These are phyloP conservation scores for Globisporangium viniferum DNA, from an alignment of 352 stramenopile genomes.

Conservation along the genomic window DNA sequence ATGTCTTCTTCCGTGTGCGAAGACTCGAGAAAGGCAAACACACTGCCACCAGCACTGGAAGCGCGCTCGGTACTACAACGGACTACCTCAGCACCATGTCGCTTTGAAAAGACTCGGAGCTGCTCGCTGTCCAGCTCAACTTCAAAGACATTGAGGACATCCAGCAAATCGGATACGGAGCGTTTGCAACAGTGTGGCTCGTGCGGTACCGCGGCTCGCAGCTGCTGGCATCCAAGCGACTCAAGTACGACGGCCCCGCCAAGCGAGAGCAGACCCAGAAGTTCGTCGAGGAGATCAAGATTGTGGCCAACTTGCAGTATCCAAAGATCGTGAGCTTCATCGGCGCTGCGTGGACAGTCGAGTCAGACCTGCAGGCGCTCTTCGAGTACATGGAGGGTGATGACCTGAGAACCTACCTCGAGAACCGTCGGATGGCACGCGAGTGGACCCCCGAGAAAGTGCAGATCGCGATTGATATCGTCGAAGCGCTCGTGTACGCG, in stretches of 20 bases:
- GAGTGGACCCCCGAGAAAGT: constrained; percentile 47
- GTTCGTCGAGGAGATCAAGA: constrained; percentile 59
- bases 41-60: neutral
- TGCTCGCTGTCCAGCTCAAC: constrained; percentile 39
- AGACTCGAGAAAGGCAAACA: neutral
- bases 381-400: constrained; percentile 67
- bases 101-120: constrained; percentile 43
- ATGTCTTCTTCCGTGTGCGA: neutral
- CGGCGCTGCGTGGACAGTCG: constrained; percentile 49
- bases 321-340: constrained; percentile 47
- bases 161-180: neutral
- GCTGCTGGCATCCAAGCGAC: constrained; percentile 26
- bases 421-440: neutral
- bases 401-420: constrained; percentile 42
- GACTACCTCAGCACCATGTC: constrained; percentile 12
- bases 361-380: constrained; percentile 47
- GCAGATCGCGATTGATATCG: constrained; percentile 49
- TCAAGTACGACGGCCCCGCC: constrained; percentile 30
- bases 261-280: constrained; percentile 29
- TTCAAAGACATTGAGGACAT: constrained; percentile 47
- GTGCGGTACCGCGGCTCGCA: neutral
- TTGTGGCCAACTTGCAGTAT: constrained; percentile 42
- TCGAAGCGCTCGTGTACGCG: constrained; percentile 64
- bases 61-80: too few relatives aligned
- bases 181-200: constrained; percentile 11